Base-by-base conservation (phyloP, 2,329 filamentous ascomycete species). In the Penicillium occitanis region DNA sequence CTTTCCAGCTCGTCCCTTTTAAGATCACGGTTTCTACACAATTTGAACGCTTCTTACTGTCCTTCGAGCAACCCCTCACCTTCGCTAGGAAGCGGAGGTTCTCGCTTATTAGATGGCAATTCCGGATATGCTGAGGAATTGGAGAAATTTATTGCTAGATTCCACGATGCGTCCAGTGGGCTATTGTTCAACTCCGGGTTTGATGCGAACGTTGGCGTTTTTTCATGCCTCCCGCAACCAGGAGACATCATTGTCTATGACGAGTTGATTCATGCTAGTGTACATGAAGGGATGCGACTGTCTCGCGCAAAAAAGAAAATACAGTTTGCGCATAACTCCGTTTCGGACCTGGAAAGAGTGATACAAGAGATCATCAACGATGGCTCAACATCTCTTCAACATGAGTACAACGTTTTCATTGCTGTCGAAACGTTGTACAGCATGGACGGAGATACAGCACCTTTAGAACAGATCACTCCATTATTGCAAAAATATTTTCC, bases 371-470 rank as follows among this genome's bases (percentile, higher is more conserved):
- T 80, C 11, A 67, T 76, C 0, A 67, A 74, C 1, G 66, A 69
- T 0, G 78, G 83, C 30, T 67, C 72, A 1, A 19, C 61, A 57
- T 62, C 86, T 0, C 53, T 53, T 0, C 35, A 42, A 14, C n/a
- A 44, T 17, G 61, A 85, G 0, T 73, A 73, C 0, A 88, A 86
- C 68, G 82, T 92, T 2, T 90, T 92, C 69, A 75, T 92, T n/a
- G 87, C 86, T 0, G 82, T 91, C 0, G 90, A 92, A 70, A 86
- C 85, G 0, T 81, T 92, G 0, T 94, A 95, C 75, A 93, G 90
- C 74, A 95, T 95, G 91, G 91, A 94, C 63, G 91, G 91, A 0
- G 90, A 93, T 70, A 78, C 91, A 19, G 86, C 86, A 0, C 89
- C 89, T 0, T 78, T 95, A 11, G 71, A 73, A 11, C 83, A 87